Evolutionary conservation across 768 basidiomycete species (phyloP).

Genomic region (Antrodiella citrinella): DNA sequence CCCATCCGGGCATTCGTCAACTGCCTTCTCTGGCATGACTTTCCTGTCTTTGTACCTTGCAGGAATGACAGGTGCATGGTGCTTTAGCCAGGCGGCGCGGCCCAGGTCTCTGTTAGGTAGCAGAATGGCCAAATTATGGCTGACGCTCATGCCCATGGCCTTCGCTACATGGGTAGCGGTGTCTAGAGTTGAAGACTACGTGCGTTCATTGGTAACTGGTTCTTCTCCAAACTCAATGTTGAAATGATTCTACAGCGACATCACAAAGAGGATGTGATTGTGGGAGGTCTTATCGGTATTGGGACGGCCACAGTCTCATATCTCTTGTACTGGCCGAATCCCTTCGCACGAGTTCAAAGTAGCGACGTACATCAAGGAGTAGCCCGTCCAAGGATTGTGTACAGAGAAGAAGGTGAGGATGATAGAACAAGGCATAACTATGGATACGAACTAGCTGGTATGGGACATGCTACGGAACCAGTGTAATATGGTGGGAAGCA

Average conservation of each 20-base stretch:
- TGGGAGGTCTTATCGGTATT: conserved; percentile 51
- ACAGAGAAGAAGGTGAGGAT: conserved; percentile 21
- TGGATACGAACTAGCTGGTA: conserved; percentile 38
- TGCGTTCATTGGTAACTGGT: conserved; percentile 22
- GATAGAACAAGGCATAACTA: conserved; percentile 19
- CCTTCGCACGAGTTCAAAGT: conserved; percentile 32
- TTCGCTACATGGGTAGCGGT: conserved; percentile 58
- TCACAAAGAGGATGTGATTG: conserved; percentile 63
- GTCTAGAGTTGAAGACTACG: conserved; percentile 58
- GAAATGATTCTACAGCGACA: conserved; percentile 37
- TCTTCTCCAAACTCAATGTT: conserved; percentile 32
- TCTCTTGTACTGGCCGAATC: conserved; percentile 59
- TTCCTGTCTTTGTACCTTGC: conserved; percentile 56
- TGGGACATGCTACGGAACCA: conserved; percentile 16
- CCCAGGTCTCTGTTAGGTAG: conserved; percentile 34
- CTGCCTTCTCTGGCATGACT: conserved; percentile 58
- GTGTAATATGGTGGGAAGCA: conserved; percentile 12
- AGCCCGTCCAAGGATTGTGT: conserved; percentile 34
- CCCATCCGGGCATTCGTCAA: conserved; percentile 64
- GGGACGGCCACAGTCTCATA: conserved; percentile 42
- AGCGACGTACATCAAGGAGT: background rate
- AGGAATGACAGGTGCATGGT: conserved; percentile 56
- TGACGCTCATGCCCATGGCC: conserved; percentile 46
- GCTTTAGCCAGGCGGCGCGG: conserved; percentile 32
- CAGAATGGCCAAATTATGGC: conserved; percentile 34